Evolutionary conservation across 1,284 basidiomycete species (phyloP).

Genomic region (Cerrena zonata): DNA sequence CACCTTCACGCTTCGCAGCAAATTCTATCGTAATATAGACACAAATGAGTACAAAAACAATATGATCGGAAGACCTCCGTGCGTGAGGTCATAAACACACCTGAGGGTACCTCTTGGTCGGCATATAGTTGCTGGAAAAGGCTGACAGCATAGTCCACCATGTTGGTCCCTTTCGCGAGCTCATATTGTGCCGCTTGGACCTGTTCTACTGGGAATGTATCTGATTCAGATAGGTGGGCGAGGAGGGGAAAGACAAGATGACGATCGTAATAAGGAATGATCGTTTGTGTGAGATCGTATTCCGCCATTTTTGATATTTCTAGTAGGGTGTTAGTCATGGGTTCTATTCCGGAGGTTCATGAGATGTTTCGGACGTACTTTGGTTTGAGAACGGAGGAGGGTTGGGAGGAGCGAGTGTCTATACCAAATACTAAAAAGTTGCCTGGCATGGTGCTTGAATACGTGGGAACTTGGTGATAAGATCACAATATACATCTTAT

Average conservation of each 20-base stretch:
- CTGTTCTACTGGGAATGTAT: slow-evolving; percentile 70
- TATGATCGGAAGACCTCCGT: not conserved
- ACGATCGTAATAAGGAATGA: slow-evolving; percentile 90
- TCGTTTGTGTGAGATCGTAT: slow-evolving; percentile 84
- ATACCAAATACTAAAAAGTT: no score
- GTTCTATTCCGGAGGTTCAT: no score
- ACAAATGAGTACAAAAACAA: not conserved
- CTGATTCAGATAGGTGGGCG: slow-evolving; percentile 74
- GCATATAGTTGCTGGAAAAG: slow-evolving; percentile 77
- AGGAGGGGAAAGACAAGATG: slow-evolving; percentile 92
- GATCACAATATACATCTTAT: no score
- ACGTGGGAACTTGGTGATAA: no score
- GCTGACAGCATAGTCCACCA: slow-evolving; percentile 85
- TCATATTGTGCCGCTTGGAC: slow-evolving; percentile 90
- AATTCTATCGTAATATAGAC: slow-evolving; percentile 54
- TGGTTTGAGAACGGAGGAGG: not conserved
- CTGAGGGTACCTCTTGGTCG: slow-evolving; percentile 59
- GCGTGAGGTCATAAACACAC: slow-evolving; percentile 33
- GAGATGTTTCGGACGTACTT: not conserved
- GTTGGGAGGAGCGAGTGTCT: not conserved
- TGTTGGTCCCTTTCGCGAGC: slow-evolving; percentile 92
- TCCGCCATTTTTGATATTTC: slow-evolving; percentile 58
- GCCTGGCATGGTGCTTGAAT: no score
- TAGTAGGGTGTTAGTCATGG: no score
- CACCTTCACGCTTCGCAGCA: slow-evolving; percentile 71